A percentile compares a stretch with the other conserved stretches of the same genome.
These are phyloP conservation scores for Aciculosporium take DNA, from an alignment of 2,329 filamentous ascomycete genomes.

Conservation along the genomic window DNA sequence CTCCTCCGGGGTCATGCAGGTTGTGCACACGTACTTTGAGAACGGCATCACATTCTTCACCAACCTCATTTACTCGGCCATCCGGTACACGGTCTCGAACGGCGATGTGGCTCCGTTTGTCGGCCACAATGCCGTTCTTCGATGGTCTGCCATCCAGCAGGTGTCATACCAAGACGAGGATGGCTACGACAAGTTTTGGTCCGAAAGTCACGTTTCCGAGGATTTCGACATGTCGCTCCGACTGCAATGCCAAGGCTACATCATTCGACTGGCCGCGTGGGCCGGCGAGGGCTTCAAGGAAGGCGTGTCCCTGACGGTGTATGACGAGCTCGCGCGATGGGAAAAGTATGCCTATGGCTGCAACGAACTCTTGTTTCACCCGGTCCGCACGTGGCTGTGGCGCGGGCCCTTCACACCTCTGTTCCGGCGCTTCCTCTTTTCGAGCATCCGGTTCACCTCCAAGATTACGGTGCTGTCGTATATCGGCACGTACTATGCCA, in stretches of 20 bases:
- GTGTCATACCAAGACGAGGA: slow-evolving; percentile 57
- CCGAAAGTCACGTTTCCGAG: slow-evolving; percentile 64
- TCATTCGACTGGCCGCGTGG: slow-evolving; percentile 59
- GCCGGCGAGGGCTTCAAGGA: slow-evolving; percentile 68
- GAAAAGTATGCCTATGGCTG: slow-evolving; percentile 80
- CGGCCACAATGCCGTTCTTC: slow-evolving; percentile 65
- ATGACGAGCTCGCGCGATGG: slow-evolving; percentile 74
- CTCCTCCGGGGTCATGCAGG: slow-evolving; percentile 66
- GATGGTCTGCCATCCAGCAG: slow-evolving; percentile 62
- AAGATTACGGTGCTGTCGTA: slow-evolving; percentile 66
- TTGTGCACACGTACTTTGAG: slow-evolving; percentile 59
- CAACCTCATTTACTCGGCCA: slow-evolving; percentile 62
- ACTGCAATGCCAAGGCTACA: slow-evolving; percentile 57
- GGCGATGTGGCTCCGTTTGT: slow-evolving; percentile 68
- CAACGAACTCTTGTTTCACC: slow-evolving; percentile 70
- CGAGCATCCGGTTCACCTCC: slow-evolving; percentile 58
- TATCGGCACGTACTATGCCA: slow-evolving; percentile 69
- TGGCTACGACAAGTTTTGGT: slow-evolving; percentile 69
- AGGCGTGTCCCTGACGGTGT: slow-evolving; percentile 70
- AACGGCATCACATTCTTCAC: slow-evolving; percentile 59
- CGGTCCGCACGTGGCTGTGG: slow-evolving; percentile 56
- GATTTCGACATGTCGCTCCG: slow-evolving; percentile 74
- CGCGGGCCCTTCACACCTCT: slow-evolving; percentile 66
- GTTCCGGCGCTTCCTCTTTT: slow-evolving; percentile 60
- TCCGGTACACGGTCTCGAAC: slow-evolving; percentile 62